Base-by-base conservation (phyloP, 371 early-diverging fungal genomes). In the Mortierella sp. region DNA sequence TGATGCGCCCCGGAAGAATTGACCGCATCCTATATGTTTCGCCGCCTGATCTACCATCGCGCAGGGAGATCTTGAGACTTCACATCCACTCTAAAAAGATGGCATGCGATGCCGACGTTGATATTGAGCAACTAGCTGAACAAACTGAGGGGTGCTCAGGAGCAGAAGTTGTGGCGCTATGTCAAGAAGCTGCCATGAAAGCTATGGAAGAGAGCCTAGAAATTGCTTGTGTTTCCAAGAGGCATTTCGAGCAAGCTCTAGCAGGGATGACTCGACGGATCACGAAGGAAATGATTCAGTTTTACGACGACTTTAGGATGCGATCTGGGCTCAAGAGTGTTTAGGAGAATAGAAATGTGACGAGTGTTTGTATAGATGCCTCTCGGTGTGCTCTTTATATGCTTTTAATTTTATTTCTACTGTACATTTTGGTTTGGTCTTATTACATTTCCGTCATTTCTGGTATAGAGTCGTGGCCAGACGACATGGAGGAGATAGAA, bases 1-100 rank as follows among this genome's bases (percentile, higher is more conserved):
- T 99, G 28, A 84, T 99, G 72, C 88, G 99, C 28, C 99, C 99
- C 0, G 99, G 99, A 3, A 88, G 99, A 32, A 96, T 99, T 65
- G 99, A 99, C 84, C 86, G 97, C 9, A 94, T 98, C 58, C 85
- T 99, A 0, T 97, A 98, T 76, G 96, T 99, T 3, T 92, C 94
- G 0, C 97, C 96, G 19, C 99, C 99, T 0, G 96, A 98, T 80
- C 58, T 83, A 15, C 86, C 77, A 1, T 89, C 97, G 4, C 88
- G 99, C n/a, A 83, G 77, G 21, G 92, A 94, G 67, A 98, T 99
- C 28, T 90, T 99, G 58, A 70, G 79, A 47, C 90, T 97, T 28
- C 95, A 93, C 77, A 76, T 92, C 13, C 72, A 74, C 7, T 90
- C 88, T 68, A 96, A 97, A 89, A 60, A 55, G 58, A 69, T 69